Evolutionary conservation across 352 stramenopile species (phyloP).

Genomic region (Phytophthora cactorum): DNA sequence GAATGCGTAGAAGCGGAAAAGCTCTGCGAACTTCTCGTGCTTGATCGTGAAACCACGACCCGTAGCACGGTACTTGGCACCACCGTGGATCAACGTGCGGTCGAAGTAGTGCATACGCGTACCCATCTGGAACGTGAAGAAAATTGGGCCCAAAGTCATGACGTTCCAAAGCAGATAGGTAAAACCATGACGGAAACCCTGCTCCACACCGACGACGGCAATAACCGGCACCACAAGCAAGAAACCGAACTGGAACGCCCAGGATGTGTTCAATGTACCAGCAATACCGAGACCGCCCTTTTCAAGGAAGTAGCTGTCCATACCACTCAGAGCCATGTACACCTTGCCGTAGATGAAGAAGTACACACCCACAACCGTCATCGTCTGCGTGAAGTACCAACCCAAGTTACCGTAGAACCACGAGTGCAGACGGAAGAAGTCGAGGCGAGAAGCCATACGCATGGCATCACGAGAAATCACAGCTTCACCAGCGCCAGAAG

Average conservation of each 20-base stretch:
- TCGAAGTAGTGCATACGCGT: conserved; percentile 99
- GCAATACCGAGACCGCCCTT: conserved; percentile 94
- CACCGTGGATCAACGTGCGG: conserved; percentile 97
- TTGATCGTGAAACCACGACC: conserved; percentile 99
- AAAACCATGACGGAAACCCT: conserved; percentile 94
- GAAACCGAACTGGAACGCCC: conserved; percentile 95
- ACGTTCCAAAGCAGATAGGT: conserved; percentile 95
- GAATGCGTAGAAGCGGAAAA: conserved; percentile 98
- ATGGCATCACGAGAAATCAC: conserved; percentile 97
- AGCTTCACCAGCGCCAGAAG: conserved; percentile 96
- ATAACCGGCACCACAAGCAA: conserved; percentile 97
- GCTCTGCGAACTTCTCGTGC: conserved; percentile 97
- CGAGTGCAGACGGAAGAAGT: conserved; percentile 97
- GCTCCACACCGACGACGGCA: conserved; percentile 96
- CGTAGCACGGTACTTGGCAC: conserved; percentile 97
- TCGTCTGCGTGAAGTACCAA: conserved; percentile 98
- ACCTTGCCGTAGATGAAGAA: conserved; percentile 98
- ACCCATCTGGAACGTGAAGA: conserved; percentile 99
- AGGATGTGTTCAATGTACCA: conserved; percentile 96
- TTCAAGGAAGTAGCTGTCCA: conserved; percentile 92
- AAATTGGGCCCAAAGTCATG: conserved; percentile 97
- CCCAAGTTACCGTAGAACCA: conserved; percentile 99
- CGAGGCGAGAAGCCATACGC: conserved; percentile 94
- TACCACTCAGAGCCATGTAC: conserved; percentile 94
- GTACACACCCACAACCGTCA: conserved; percentile 98